Evolutionary conservation across 2,329 filamentous ascomycete genomes (phyloP), one percentile per base, ranked within the genome.

Genomic region (Botryosphaeria agaves): DNA sequence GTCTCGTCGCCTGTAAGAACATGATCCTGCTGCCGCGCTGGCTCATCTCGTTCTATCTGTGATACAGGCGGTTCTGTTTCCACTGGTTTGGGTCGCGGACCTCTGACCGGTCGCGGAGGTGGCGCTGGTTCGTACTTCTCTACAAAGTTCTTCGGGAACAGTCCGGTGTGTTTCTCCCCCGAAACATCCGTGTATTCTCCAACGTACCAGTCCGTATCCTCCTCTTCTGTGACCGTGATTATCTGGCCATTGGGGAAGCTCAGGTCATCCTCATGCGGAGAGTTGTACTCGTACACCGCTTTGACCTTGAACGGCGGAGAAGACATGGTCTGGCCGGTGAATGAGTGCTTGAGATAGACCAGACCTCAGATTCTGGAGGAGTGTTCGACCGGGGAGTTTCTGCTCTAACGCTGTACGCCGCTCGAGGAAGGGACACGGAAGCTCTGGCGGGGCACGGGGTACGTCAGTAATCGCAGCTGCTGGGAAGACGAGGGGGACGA

Each of bases 131-230:
- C 87, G 56, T 83, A 91, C 57, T 77, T 83, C 56, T 98, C 89
- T 47, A 98, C 89, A 51, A 98, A 98, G 59, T 95, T 98, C 51
- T 79, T 77, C 30, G 84, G 87, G 54, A 94, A 95, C 44, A 94
- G 79, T 41, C 87, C 87, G 48, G 85, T 75, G 49, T 75, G 70
- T 55, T 76, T 83, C 38, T 55, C 57, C 33, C 89, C 89, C 31
- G 64, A 56, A 36, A 73, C 71, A 55, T 91, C 81, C 39, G 74
- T 61, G 52, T 93, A 94, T 55, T 89, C 78, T 41, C 89, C 87
- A 38, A 70, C 72, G 51, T 89, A 92, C 89, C 85, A 95, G 52
- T 95, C 91, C 39, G 67, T 75, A 50, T 93, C 89, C 51, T 95
- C 89, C 53, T 82, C 73, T 36, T 85, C 85, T 26, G 77, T 93